These are phyloP conservation scores for Hypoxylon lenormandii DNA, from an alignment of 495 filamentous ascomycete species.

Conservation along the genomic window DNA sequence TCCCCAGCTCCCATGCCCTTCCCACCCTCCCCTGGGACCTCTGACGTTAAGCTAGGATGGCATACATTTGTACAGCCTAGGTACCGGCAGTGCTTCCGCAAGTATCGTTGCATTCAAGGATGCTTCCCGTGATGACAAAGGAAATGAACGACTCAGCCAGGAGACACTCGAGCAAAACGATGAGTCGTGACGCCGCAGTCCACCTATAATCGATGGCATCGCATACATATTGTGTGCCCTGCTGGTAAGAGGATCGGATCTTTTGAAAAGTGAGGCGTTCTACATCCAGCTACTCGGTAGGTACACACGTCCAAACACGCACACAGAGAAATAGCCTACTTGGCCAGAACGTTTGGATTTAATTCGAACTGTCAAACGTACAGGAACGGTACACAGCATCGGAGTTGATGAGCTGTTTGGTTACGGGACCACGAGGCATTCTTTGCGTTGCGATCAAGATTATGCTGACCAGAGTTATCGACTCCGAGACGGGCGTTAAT, in stretches of 20 bases:
- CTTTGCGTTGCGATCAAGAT: conserved; percentile 10
- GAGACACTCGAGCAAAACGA: conserved; percentile 11
- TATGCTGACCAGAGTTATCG: background rate
- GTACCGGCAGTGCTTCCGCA: conserved; percentile 12
- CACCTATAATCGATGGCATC: conserved; percentile 14
- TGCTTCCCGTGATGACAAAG: conserved; percentile 25
- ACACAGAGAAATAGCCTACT: conserved; percentile 23
- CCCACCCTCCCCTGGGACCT: background rate
- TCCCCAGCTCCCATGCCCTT: background rate
- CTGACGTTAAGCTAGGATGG: conserved; percentile 14
- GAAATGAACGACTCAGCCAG: conserved; percentile 32
- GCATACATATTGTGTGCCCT: conserved; percentile 6
- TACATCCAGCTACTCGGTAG: background rate
- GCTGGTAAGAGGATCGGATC: conserved; percentile 7
- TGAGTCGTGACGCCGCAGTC: conserved; percentile 29
- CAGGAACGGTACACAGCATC: conserved; percentile 49
- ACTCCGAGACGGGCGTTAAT: conserved; percentile 16
- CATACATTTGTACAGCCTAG: conserved; percentile 7
- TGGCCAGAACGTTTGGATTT: conserved; percentile 5
- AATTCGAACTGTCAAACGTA: conserved; percentile 50
- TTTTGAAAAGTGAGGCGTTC: background rate
- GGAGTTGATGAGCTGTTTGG: conserved; percentile 43
- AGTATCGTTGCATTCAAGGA: conserved; percentile 20
- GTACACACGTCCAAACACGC: background rate
- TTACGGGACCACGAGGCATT: conserved; percentile 39